Conservation (phyloP, 192 early-diverging fungal genomes). For the Gamsiella multidivaricata region DNA sequence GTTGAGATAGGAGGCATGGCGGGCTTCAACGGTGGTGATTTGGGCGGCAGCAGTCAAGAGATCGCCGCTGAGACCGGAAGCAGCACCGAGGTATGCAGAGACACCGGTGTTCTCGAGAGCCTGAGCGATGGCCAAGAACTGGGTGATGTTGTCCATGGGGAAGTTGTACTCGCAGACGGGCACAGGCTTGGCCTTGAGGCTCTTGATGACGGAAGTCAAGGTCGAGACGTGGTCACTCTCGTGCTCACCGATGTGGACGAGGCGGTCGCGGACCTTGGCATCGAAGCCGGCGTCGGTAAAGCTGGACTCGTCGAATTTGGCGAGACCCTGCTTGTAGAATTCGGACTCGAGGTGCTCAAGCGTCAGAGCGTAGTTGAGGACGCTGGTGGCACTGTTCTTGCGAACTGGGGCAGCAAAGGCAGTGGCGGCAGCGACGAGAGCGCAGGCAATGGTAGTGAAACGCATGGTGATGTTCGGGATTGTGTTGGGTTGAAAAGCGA, state of each 20-base stretch:
- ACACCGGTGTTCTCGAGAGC: constrained; percentile 62
- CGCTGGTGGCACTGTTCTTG: not conserved
- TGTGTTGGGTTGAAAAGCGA: not conserved
- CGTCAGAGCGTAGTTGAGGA: constrained; percentile 29
- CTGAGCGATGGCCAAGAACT: constrained; percentile 62
- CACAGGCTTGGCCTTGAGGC: constrained; percentile 12
- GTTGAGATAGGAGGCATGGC: constrained; percentile 27
- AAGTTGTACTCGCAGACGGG: constrained; percentile 25
- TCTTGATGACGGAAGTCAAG: constrained; percentile 22
- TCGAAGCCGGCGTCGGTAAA: constrained; percentile 25
- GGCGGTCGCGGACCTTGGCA: constrained; percentile 13
- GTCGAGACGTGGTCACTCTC: constrained; percentile 17
- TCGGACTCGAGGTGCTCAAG: constrained; percentile 37
- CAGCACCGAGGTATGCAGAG: constrained; percentile 62
- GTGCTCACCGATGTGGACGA: constrained; percentile 23
- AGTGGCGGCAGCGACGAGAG: not conserved
- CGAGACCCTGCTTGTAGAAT: constrained; percentile 37
- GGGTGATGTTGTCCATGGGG: constrained; percentile 49
- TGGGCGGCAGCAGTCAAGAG: not conserved
- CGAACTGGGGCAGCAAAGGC: no score
- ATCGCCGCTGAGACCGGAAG: not conserved
- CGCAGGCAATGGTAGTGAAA: not conserved
- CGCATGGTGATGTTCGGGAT: not conserved
- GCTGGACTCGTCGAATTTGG: constrained; percentile 5
- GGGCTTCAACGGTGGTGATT: constrained; percentile 23